Evolutionary conservation across 176 grass and related monocot species (phyloP), one percentile per base, ranked within the genome.

Genomic region (Rhynchospora pubera): DNA sequence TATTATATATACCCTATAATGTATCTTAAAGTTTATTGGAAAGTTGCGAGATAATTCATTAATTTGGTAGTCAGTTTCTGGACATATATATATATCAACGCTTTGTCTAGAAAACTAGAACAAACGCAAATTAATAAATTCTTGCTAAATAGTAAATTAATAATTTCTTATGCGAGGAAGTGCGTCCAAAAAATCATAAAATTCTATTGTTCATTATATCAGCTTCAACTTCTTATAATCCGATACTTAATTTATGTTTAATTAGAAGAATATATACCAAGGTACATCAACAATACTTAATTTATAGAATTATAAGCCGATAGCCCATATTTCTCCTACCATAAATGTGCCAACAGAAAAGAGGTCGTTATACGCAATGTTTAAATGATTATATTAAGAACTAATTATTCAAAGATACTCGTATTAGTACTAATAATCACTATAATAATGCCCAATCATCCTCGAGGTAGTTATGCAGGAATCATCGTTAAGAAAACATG

Each of bases 401-500:
- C 10, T 24, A 22, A 73, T 26, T 18, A 59, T 62, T 57, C 4
- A 62, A 62, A 62, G 56, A 79, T 61, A 45, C 52, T 43, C 42
- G 21, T 15, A 62, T 59, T 78, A 56, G 10, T 4, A 56, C 4
- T 46, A 79, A n/a, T n/a, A n/a, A 79, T 34, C 44, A 45, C 5
- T 79, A 58, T 42, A 58, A 21, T 62, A 65, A 78, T 30, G 16
- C 5, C 30, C 45, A 82, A 32, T 50, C 79, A 82, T 82, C 43
- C 79, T 65, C 8, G 12, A 82, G 55, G 66, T 66, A 48, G 22
- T 64, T 62, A 65, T 32, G 79, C 9, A 67, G 79, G 60, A 82
- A 82, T 82, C 59, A 52, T 50, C 48, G 42, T 58, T 67, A 19
- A 82, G 43, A 82, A 42, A 82, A 82, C 79, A 82, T 34, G 79